These are phyloP conservation scores for Citrus inodora DNA, from an alignment of 345 rosid species.

Conservation along the genomic window DNA sequence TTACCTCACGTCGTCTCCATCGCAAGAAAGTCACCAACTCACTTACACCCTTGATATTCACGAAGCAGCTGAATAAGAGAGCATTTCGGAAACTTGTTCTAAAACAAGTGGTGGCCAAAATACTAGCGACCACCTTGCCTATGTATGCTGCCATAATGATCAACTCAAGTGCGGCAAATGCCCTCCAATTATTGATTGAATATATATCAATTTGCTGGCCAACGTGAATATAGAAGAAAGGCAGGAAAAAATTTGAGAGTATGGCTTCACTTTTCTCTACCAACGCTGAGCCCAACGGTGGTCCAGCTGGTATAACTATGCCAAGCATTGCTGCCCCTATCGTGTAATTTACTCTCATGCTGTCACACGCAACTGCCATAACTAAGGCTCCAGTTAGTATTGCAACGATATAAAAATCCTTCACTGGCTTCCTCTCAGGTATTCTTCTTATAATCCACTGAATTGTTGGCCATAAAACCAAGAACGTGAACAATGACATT, in stretches of 20 bases:
- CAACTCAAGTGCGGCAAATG: not conserved
- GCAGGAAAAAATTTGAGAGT: slow-evolving; percentile 25
- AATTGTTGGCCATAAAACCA: slow-evolving; percentile 13
- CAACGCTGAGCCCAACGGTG: slow-evolving; percentile 27
- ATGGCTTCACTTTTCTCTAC: slow-evolving; percentile 23
- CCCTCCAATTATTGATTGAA: not conserved
- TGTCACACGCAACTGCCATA: slow-evolving; percentile 7
- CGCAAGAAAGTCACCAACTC: not conserved
- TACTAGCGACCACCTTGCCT: slow-evolving; percentile 12
- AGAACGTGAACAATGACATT: not conserved
- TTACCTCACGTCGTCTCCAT: not conserved
- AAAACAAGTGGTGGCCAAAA: not conserved
- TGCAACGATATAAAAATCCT: not conserved
- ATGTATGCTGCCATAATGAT: not conserved
- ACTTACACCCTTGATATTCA: slow-evolving; percentile 23
- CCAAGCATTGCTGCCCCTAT: slow-evolving; percentile 22
- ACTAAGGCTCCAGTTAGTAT: slow-evolving; percentile 8
- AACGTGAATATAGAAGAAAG: slow-evolving; percentile 15
- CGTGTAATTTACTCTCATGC: not conserved
- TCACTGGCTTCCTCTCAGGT: slow-evolving; percentile 23
- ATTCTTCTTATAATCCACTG: slow-evolving; percentile 5
- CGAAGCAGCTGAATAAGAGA: slow-evolving; percentile 20
- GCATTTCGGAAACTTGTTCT: slow-evolving; percentile 12
- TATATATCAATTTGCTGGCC: slow-evolving; percentile 10
- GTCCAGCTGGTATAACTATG: slow-evolving; percentile 27